Evolutionary conservation across 2,329 filamentous ascomycete genomes (phyloP).

Genomic region (Grosmannia serpens): DNA sequence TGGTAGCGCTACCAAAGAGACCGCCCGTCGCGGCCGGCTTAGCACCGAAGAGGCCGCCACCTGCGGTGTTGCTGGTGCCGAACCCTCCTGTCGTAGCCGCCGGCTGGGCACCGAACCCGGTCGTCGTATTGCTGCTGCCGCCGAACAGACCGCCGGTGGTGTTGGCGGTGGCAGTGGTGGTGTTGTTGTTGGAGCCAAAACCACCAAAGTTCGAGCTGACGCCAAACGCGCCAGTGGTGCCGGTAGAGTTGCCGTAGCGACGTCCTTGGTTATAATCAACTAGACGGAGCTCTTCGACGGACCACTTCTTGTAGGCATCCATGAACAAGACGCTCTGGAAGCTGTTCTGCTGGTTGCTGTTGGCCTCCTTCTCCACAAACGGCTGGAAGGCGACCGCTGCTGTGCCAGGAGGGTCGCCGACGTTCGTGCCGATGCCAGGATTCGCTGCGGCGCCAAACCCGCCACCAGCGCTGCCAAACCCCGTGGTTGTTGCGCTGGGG

Average conservation of each 20-base stretch:
- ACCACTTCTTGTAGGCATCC: constrained; percentile 77
- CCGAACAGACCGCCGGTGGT: constrained; percentile 26
- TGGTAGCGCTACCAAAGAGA: constrained; percentile 22
- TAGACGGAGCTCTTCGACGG: constrained; percentile 70
- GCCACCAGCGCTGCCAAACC: constrained; percentile 24
- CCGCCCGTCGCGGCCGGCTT: constrained; percentile 18
- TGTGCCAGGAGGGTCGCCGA: constrained; percentile 56
- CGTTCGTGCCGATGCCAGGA: constrained; percentile 37
- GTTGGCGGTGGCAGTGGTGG: constrained; percentile 24
- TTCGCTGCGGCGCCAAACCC: constrained; percentile 25
- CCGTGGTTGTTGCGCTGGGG: constrained; percentile 21
- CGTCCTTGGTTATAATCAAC: constrained; percentile 84
- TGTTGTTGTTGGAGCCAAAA: constrained; percentile 28
- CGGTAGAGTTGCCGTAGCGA: constrained; percentile 70
- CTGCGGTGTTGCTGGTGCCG: constrained; percentile 18
- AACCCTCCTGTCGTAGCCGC: constrained; percentile 23
- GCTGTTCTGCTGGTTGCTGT: constrained; percentile 39
- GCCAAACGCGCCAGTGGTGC: constrained; percentile 78
- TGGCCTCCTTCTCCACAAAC: constrained; percentile 61
- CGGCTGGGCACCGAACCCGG: constrained; percentile 19
- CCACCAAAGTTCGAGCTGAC: constrained; percentile 41
- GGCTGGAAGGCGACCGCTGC: constrained; percentile 57
- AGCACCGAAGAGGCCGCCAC: constrained; percentile 24
- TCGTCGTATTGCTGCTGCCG: constrained; percentile 23
- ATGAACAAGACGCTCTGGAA: constrained; percentile 75